Conservation (phyloP, 2,329 filamentous ascomycete genomes). For the Thielaviopsis euricoi region DNA sequence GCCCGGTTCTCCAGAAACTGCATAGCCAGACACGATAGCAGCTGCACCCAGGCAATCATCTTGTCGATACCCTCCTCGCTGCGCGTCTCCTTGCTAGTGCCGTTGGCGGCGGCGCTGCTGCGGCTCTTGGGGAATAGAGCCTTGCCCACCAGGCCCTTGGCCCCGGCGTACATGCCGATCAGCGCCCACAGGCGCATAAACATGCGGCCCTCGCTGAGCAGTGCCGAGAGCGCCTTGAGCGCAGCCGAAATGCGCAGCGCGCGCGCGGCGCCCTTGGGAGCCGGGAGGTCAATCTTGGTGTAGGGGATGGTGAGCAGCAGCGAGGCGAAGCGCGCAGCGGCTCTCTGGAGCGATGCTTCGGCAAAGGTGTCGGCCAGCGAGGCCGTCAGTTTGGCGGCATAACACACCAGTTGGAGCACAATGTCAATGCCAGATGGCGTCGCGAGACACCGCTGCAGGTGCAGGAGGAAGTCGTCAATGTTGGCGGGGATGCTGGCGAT, state of each 20-base stretch:
- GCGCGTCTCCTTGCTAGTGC: constrained; percentile 13
- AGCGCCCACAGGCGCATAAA: constrained; percentile 64
- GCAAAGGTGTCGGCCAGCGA: constrained; percentile 34
- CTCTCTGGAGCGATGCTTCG: constrained; percentile 38
- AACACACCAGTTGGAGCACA: constrained; percentile 51
- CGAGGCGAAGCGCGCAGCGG: constrained; percentile 34
- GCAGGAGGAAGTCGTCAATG: constrained; percentile 36
- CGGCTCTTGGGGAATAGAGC: constrained; percentile 3
- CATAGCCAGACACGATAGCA: constrained; percentile 50
- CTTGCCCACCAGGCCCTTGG: constrained; percentile 29
- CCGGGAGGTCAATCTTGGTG: constrained; percentile 25
- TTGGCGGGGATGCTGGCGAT: constrained; percentile 20
- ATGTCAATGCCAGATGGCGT: constrained; percentile 55
- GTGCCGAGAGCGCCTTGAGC: constrained; percentile 43
- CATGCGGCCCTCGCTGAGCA: constrained; percentile 55
- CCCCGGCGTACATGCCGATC: constrained; percentile 57
- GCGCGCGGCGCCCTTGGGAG: constrained; percentile 14
- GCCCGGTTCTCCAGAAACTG: constrained; percentile 73
- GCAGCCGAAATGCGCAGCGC: constrained; percentile 17
- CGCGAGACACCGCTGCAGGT: constrained; percentile 46
- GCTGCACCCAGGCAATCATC: constrained; percentile 48
- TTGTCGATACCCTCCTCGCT: constrained; percentile 23
- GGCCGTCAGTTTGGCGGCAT: constrained; percentile 41
- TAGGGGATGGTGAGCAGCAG: constrained; percentile 34
- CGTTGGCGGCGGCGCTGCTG: constrained; percentile 13